Conservation (phyloP, 2,329 filamentous ascomycete species). For the Pseudonectria buxi region DNA sequence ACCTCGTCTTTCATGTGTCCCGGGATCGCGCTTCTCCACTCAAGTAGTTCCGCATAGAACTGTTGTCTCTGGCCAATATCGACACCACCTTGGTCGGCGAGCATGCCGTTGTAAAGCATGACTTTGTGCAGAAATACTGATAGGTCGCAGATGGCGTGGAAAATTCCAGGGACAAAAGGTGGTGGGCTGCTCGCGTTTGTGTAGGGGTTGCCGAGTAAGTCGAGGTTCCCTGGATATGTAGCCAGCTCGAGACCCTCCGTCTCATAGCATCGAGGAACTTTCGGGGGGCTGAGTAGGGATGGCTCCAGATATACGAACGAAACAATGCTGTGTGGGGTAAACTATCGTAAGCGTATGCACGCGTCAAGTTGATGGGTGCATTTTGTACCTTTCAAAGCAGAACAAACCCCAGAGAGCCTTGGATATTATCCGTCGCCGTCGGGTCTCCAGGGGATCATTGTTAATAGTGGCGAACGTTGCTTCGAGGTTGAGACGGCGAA, state of each 20-base stretch:
- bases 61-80: conserved; percentile 4
- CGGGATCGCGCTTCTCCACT: conserved; percentile 7
- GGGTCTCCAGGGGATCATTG: conserved; percentile 1
- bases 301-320: conserved; percentile 8
- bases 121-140: conserved; percentile 9
- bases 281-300: conserved; percentile 6
- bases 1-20: conserved; percentile 6
- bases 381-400: conserved; percentile 15
- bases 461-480: conserved; percentile 2
- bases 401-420: conserved; percentile 13
- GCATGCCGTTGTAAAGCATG: conserved; percentile 8
- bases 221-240: conserved; percentile 1
- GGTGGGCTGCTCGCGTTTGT: conserved; percentile 1
- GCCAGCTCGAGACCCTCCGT: background rate
- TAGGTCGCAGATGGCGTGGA: conserved; percentile 8
- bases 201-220: conserved; percentile 6
- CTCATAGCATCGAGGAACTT: conserved; percentile 7
- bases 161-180: conserved; percentile 6
- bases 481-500: conserved; percentile 7
- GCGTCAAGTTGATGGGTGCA: too few species aligned
- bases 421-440: conserved; percentile 5
- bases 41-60: conserved; percentile 1
- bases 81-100: conserved; percentile 1
- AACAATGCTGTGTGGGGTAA: conserved; percentile 4
- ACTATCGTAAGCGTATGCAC: background rate